Evolutionary conservation across 202 grass and related monocot genomes (phyloP).

Genomic region (Digitaria exilis): DNA sequence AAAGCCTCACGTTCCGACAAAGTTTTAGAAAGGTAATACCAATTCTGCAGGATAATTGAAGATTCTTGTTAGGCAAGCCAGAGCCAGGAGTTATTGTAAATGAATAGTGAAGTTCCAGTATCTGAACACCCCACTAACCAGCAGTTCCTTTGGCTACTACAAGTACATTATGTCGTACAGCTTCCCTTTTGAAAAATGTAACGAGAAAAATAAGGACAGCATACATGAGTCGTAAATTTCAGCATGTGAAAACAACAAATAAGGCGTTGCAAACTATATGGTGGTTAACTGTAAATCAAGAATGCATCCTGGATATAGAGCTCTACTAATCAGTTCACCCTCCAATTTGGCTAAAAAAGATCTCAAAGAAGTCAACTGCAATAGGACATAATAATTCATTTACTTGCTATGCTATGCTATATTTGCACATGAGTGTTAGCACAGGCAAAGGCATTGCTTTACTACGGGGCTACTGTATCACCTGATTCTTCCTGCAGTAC

Average conservation of each 20-base stretch:
- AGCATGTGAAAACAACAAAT: neutral
- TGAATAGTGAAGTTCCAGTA: too few relatives aligned
- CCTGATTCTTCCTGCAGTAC: slow-evolving; percentile 64
- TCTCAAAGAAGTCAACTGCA: neutral
- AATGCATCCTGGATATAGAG: neutral
- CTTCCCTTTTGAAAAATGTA: neutral
- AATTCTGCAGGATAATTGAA: slow-evolving; percentile 53
- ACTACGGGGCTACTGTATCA: slow-evolving; percentile 12
- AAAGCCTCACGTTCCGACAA: slow-evolving; percentile 72
- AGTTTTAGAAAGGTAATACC: slow-evolving; percentile 88
- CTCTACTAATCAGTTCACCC: neutral
- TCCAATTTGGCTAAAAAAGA: neutral
- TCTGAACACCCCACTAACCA: too few relatives aligned
- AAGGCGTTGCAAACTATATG: neutral
- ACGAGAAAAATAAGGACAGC: neutral
- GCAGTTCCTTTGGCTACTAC: neutral
- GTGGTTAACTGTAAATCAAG: neutral
- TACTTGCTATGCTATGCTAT: neutral
- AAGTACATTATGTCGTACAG: neutral
- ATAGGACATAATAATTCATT: neutral
- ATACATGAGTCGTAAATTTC: neutral
- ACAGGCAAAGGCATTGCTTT: neutral
- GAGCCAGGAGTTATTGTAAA: too few relatives aligned
- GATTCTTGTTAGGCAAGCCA: neutral
- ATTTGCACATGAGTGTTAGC: neutral